Evolutionary conservation across 1,139 yeast species (phyloP), one percentile per base, ranked within the genome.

Genomic region (Yamadazyma sp.): DNA sequence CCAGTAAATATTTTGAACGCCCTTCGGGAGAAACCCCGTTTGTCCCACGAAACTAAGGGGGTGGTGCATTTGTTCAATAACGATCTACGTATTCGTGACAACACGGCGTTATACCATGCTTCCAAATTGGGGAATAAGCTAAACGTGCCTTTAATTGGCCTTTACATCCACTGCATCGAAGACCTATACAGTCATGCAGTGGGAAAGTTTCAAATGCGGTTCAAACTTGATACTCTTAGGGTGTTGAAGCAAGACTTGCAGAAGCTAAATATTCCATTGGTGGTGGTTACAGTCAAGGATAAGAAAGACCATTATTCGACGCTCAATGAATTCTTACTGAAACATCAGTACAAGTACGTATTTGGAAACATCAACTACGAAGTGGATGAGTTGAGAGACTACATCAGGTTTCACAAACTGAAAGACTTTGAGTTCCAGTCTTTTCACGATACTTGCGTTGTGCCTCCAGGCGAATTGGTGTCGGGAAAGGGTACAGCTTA

Each of bases 351-450:
- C 13, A 40, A 52, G n/a, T 61, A 67, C 18, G 52, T 75, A 6
- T 69, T 56, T 42, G 62, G 70, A 27, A 75, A 75, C 48, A 53
- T 69, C 26, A 70, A 70, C 48, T 77, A 76, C 50, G 82, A 76
- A 50, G 69, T 69, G 17, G 82, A 78, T 48, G 82, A 78, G 49
- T 45, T 76, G 35, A 56, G 68, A 22, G 60, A 74, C 21, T 67
- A 63, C 31, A 49, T 59, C 11, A 43, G 43, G 6, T 45, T 68
- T 12, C 42, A 41, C 28, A 33, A 43, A n/a, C 33, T 32, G 22
- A 30, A 41, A 9, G 32, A 37, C 8, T 25, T 46, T 10, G 21
- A 20, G 11, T 57, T 70, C 42, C 47, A 52, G 9, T 54, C 68
- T 2, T 54, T 50, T 36, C 80, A 77, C 48, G 80, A 77, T 50